Evolutionary conservation across 2,329 filamentous ascomycete genomes (phyloP).

Genomic region (Diaporthe australafricana): DNA sequence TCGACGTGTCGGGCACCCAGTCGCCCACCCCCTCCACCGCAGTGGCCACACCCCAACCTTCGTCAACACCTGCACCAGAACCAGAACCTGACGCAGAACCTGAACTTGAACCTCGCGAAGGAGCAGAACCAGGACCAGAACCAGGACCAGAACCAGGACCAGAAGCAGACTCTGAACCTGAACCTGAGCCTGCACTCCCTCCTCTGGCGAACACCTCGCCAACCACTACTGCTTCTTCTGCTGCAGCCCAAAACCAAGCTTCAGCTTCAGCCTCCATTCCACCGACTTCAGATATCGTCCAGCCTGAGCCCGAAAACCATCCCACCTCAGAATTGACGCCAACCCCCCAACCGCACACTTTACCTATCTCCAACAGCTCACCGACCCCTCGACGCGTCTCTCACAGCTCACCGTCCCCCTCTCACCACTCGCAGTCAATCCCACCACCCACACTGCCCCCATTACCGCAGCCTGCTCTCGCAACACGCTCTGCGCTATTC

Average conservation of each 20-base stretch:
- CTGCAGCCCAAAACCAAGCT: slow-evolving; percentile 10
- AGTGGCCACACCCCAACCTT: slow-evolving; percentile 33
- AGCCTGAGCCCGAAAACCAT: slow-evolving; percentile 24
- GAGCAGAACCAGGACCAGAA: slow-evolving; percentile 1
- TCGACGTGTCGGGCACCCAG: slow-evolving; percentile 31
- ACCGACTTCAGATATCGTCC: slow-evolving; percentile 15
- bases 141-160: not conserved
- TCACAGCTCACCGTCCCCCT: slow-evolving; percentile 22
- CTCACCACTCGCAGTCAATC: slow-evolving; percentile 27
- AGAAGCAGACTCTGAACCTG: slow-evolving; percentile 13
- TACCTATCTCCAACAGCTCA: slow-evolving; percentile 19
- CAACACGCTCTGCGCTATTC: slow-evolving; percentile 17
- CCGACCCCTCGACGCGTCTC: slow-evolving; percentile 4
- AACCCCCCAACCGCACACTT: slow-evolving; percentile 2
- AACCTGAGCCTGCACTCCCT: slow-evolving; percentile 13
- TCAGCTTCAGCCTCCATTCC: slow-evolving; percentile 5
- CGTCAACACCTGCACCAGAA: slow-evolving; percentile 30
- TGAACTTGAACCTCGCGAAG: not conserved
- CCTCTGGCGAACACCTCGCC: not conserved
- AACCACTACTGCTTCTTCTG: slow-evolving; percentile 10
- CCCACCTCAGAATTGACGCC: slow-evolving; percentile 10
- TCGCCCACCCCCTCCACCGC: slow-evolving; percentile 37
- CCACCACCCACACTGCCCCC: not conserved
- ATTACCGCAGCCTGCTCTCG: slow-evolving; percentile 15
- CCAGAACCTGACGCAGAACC: not conserved